Evolutionary conservation across 768 basidiomycete species (phyloP), one percentile per base, ranked within the genome.

Genomic region (Termitomyces sp.): DNA sequence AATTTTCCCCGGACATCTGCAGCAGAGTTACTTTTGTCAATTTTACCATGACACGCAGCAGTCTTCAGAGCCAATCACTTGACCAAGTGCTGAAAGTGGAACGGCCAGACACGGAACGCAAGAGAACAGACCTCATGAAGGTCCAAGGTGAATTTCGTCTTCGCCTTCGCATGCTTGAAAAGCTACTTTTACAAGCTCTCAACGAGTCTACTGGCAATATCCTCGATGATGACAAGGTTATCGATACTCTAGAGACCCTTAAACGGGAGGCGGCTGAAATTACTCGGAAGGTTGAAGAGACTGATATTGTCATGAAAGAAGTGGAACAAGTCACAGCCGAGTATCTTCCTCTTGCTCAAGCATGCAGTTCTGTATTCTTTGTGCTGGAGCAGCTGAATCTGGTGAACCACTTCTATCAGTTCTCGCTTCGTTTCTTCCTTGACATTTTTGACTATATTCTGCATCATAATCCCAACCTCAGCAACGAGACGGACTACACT

Each of bases 1-100:
- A 98, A 68, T 98, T 99, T 76, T 92, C 96, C 12, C 95, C 97
- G 3, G 97, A 99, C 72, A 96, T 99, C 67, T 98, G 96, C 81
- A 96, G 94, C 79, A 87, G 97, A 62, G 93, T 96, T 32, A 94
- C 91, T 0, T 94, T 96, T 68, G 93, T 96, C 76, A 96, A 94
- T 77, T 96, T 95, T 75, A 96, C 96, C 32, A 99, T 99, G 96
- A 99, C 97, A 0, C 86, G 95, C 61, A 94, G 94, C 73, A 98
- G 96, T 82, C 82, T 99, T 45, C 97, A 98, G 73, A 98, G 95
- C 67, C 97, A 99, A 74, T 96, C 96, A 0, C 83, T 99, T 54
- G 95, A 98, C 71, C 94, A 97, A 73, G 95, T 98, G 5, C 84
- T 99, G 67, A 96, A 96, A 69, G 94, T 94, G 51, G 97, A 99